These are phyloP conservation scores for Aspergillus asperescens DNA, from an alignment of 495 filamentous ascomycete species.

Conservation along the genomic window DNA sequence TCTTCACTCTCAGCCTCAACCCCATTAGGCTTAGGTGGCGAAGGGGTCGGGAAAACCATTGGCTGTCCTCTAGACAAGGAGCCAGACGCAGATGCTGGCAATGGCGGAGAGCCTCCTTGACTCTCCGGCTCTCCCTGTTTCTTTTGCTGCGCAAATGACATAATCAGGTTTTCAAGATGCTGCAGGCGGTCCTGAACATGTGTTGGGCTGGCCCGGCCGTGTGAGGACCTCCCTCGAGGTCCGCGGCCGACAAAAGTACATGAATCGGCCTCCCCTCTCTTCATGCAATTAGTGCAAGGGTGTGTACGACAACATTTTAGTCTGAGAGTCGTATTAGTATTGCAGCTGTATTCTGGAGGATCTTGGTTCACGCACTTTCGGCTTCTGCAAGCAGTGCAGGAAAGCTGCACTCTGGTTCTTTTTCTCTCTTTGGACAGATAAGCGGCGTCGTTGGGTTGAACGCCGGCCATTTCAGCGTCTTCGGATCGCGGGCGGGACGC, in stretches of 20 bases:
- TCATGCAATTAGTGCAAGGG: slow-evolving; percentile 47
- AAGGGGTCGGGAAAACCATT: background rate
- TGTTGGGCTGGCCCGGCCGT: slow-evolving; percentile 31
- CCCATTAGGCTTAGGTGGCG: background rate
- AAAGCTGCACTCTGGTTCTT: slow-evolving; percentile 48
- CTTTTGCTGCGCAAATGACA: slow-evolving; percentile 41
- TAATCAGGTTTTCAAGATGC: slow-evolving; percentile 49
- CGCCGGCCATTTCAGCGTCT: slow-evolving; percentile 6
- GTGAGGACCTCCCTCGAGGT: slow-evolving; percentile 28
- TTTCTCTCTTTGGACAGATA: slow-evolving; percentile 31
- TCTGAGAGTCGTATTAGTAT: slow-evolving; percentile 22
- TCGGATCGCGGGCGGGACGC: background rate
- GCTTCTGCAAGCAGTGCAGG: slow-evolving; percentile 48
- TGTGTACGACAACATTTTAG: slow-evolving; percentile 49
- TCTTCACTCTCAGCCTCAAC: background rate
- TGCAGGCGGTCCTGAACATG: slow-evolving; percentile 45
- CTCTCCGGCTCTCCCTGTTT: slow-evolving; percentile 15
- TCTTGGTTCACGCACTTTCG: slow-evolving; percentile 36
- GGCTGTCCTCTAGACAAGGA: background rate
- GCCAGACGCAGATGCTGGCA: background rate
- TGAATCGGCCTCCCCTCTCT: slow-evolving; percentile 36
- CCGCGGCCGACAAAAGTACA: slow-evolving; percentile 43
- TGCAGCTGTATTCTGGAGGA: background rate
- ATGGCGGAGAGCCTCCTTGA: background rate
- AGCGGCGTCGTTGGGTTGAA: background rate